Base-by-base conservation (phyloP, 2,329 filamentous ascomycete species). In the Aspergillus terreus region DNA sequence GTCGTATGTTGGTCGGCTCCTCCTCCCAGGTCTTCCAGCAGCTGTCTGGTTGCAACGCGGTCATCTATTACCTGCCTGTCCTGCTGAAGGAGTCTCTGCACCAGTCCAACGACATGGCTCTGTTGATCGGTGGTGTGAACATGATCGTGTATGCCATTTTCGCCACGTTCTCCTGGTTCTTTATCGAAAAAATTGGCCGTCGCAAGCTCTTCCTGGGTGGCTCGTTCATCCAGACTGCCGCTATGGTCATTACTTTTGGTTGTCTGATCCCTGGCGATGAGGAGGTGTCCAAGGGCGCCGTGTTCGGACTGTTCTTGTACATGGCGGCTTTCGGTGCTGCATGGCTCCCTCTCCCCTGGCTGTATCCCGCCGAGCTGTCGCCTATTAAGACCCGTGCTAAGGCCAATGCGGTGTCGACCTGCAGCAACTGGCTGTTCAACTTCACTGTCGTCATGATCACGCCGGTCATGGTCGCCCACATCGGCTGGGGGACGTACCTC, bases 251-350 rank as follows among this genome's bases (percentile, higher is more conserved):
- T 44, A 70, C 68, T 17, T 72, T 74, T 44, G 67, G 45, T 35
- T 74, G 71, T 36, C 46, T 74, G 51, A 73, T 72, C 40, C 68
- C 68, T 2, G 60, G 54, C 6, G 50, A 56, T 3, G 14, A 51
- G 1, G 41, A 56, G 3, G 55, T 61, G 3, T 58, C 69, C 35
- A 71, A 72, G 58, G 71, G 71, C 42, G 70, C 71, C 4, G 68
- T 78, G 9, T 83, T 86, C 2, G 84, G 84, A 51, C 70, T 88
- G 11, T 88, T 88, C 70, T 78, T 83, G 2, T 88, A 86, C 69
- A 87, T 87, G 61, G 82, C 83, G 4, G 84, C 83, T 50, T 87
- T 87, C 56, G 85, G 84, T 32, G 83, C 83, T 0, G 83, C 82
- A 1, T 85, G 82, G 78, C 65, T 86, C 6, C 82, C 83, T 14